Evolutionary conservation across 2,329 filamentous ascomycete genomes (phyloP), one percentile per base, ranked within the genome.

Genomic region (Botrytis fabae): DNA sequence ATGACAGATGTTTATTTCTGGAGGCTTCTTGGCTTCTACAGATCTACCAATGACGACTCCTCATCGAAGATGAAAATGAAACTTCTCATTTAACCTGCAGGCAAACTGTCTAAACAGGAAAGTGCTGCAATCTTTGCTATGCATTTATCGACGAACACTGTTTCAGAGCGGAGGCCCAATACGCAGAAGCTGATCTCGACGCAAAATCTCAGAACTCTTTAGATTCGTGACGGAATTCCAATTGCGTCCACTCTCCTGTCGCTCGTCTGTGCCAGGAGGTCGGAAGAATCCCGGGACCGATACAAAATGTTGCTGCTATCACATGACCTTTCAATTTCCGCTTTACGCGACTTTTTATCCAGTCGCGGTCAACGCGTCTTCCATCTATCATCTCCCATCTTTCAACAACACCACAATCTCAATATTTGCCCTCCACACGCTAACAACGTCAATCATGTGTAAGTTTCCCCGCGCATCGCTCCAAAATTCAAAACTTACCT

Each of bases 311-410:
- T 14, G 14, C 8, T 1, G 8, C 4, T 14, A 12, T 68, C 65
- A 68, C 65, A 68, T 68, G 65, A 68, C 48, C 35, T 10, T 10
- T 12, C 12, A 42, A 68, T 38, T 54, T 68, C n/a, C 65, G 46
- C 65, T 68, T 68, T 57, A 68, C 65, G 65, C 65, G 65, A 68
- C 48, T 68, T 68, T 68, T 68, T 32, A 38, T 32, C 35, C 65
- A 22, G 65, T 68, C 65, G 65, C 65, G 65, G 35, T 68, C 65
- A 54, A 68, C 65, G 65, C 65, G 65, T 68, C 65, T 68, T 57
- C 65, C 65, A 42, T 57, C 65, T 28, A 57, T 57, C 51, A 9
- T 57, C n/a, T 57, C n/a, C 40, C 65, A 57, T 32, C 46, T 46
- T 65, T 20, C 25, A 68, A 57, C 65, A 68, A 42, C 35, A 54